Conservation (phyloP, 129 eudicot species). For the Smallanthus sonchifolius region DNA sequence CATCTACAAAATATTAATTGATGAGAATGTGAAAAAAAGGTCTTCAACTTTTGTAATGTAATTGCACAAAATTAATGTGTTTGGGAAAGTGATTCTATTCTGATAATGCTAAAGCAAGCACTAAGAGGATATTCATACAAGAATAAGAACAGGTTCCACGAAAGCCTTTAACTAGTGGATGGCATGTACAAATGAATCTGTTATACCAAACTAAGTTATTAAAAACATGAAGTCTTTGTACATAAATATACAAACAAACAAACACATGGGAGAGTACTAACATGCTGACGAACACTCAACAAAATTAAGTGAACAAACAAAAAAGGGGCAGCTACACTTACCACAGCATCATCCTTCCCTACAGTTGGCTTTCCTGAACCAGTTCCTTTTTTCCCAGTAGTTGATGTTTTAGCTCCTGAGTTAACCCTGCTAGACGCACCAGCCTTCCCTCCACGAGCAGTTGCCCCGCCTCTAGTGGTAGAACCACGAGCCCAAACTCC, state of each 20-base stretch:
- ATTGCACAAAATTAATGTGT: neutral
- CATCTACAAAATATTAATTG: neutral
- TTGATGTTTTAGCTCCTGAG: conserved; percentile 66
- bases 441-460: conserved; percentile 78
- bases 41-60: neutral
- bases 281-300: conserved; percentile 3
- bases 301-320: neutral
- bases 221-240: neutral
- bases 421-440: conserved; percentile 57
- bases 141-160: neutral
- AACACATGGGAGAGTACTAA: neutral
- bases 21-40: neutral
- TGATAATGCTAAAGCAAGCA: neutral
- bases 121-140: neutral
- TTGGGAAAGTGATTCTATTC: neutral
- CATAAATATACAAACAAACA: neutral
- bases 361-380: conserved; percentile 46
- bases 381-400: conserved; percentile 70
- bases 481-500: conserved; percentile 77
- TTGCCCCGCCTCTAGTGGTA: conserved; percentile 55
- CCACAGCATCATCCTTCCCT: conserved; percentile 61
- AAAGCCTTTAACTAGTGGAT: conserved; percentile 1
- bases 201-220: neutral
- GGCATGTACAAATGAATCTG: neutral
- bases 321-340: conserved; percentile 29